phyloP scores from a whole-genome alignment of 441 rosid species.

The Melastoma candidum region DNA sequence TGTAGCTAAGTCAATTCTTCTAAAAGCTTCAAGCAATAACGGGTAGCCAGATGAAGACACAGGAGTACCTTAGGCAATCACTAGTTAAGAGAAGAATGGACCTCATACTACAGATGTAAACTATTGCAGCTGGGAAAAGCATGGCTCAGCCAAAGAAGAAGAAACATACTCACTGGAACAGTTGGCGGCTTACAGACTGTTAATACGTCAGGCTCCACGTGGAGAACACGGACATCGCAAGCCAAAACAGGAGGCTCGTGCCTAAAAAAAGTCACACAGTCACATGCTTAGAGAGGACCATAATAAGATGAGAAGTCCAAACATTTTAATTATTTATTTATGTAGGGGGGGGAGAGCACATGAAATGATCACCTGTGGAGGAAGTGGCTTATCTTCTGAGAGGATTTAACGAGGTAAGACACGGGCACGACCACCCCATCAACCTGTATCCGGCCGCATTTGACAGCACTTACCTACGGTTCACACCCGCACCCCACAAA shows the following conservation, averaged over 20 bases:
- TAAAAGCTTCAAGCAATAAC: too few relatives aligned
- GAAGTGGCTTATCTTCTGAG: constrained; percentile 87
- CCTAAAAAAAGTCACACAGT: constrained; percentile 33
- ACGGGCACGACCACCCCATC: constrained; percentile 67
- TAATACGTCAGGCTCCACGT: constrained; percentile 59
- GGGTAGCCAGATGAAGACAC: too few relatives aligned
- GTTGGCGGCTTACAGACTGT: constrained; percentile 86
- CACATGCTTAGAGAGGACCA: constrained; percentile 1
- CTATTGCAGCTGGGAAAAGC: too few relatives aligned
- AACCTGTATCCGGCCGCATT: constrained; percentile 79
- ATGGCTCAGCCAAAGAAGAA: constrained; percentile 1
- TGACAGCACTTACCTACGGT: constrained; percentile 64
- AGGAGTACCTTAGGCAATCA: too few relatives aligned
- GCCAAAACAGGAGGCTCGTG: constrained; percentile 91
- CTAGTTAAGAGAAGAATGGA: too few relatives aligned
- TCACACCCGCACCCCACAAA: background rate
- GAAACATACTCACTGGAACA: constrained; percentile 56
- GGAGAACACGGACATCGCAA: constrained; percentile 47
- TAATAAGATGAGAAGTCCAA: background rate
- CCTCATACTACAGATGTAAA: too few relatives aligned
- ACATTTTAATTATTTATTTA: background rate
- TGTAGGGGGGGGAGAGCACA: background rate
- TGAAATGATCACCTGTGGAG: constrained; percentile 50
- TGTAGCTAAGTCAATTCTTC: too few relatives aligned
- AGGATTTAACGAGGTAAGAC: constrained; percentile 60